Conservation (phyloP, 2,329 filamentous ascomycete genomes). For the Penicillium verrucosum region DNA sequence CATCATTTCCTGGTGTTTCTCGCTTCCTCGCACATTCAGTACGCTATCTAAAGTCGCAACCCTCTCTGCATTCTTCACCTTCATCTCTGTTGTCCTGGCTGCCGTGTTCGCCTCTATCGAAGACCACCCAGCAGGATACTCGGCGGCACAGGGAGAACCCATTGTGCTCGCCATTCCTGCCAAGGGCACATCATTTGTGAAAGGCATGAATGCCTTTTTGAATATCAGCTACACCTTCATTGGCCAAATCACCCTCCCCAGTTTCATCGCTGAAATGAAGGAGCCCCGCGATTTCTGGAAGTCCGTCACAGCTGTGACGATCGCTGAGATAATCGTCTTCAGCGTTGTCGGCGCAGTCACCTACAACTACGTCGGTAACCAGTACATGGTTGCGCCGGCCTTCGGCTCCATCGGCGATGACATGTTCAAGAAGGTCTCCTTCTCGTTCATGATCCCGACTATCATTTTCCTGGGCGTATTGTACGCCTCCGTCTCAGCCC, state of each 20-base stretch:
- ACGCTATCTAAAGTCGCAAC: constrained; percentile 76
- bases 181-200: constrained; percentile 72
- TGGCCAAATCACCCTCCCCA: constrained; percentile 88
- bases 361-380: constrained; percentile 82
- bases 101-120: constrained; percentile 79
- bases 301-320: constrained; percentile 84
- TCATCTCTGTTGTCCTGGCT: constrained; percentile 80
- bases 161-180: constrained; percentile 67
- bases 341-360: constrained; percentile 75
- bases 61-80: constrained; percentile 79
- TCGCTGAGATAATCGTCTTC: constrained; percentile 83
- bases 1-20: constrained; percentile 72
- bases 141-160: constrained; percentile 58
- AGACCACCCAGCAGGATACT: constrained; percentile 67
- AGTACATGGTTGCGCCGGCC: constrained; percentile 83
- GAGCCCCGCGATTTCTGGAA: constrained; percentile 81
- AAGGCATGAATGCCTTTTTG: constrained; percentile 81
- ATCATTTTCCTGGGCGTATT: constrained; percentile 88
- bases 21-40: constrained; percentile 79
- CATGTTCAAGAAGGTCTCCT: constrained; percentile 79
- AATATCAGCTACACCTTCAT: constrained; percentile 98
- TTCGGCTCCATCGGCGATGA: constrained; percentile 77
- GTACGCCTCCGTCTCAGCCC: constrained; percentile 84
- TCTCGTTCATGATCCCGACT: constrained; percentile 94
- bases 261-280: constrained; percentile 94